phyloP scores from a whole-genome alignment of 192 early-diverging fungal species.

The Linnemannia elongata region DNA sequence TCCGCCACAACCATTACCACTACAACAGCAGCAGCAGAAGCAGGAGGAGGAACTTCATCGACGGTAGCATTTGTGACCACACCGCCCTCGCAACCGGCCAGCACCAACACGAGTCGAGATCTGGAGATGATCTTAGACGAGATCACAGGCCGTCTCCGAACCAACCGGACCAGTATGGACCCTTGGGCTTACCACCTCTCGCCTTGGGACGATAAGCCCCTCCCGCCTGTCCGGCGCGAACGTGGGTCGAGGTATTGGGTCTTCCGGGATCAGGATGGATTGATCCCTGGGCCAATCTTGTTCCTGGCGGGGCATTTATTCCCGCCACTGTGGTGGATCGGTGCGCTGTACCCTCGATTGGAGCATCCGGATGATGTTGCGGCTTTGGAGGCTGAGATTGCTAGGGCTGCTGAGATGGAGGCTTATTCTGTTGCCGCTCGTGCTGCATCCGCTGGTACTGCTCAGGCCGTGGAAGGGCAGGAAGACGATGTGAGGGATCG shows the following conservation, averaged over 20 bases:
- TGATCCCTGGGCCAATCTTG: constrained; percentile 35
- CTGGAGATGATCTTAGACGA: constrained; percentile 34
- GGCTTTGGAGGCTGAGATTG: neutral
- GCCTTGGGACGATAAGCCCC: constrained; percentile 23
- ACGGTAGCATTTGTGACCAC: neutral
- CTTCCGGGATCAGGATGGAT: constrained; percentile 25
- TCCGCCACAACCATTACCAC: neutral
- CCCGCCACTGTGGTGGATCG: constrained; percentile 48
- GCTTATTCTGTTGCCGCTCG: neutral
- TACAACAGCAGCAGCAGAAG: neutral
- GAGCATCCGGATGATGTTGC: constrained; percentile 23
- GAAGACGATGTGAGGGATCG: neutral
- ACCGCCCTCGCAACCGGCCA: neutral
- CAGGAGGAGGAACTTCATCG: neutral
- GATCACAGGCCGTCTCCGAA: constrained; percentile 33
- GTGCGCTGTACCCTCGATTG: constrained; percentile 12
- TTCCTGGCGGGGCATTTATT: constrained; percentile 37
- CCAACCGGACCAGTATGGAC: constrained; percentile 40
- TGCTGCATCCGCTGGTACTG: neutral
- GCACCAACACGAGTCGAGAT: constrained; percentile 47
- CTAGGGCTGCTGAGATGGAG: neutral
- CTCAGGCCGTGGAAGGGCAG: neutral
- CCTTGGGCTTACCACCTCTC: constrained; percentile 26
- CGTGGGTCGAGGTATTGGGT: constrained; percentile 34
- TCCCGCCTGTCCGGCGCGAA: constrained; percentile 16